Evolutionary conservation across 164 flowering plant genomes (phyloP).

Genomic region (Aristolochia contorta): DNA sequence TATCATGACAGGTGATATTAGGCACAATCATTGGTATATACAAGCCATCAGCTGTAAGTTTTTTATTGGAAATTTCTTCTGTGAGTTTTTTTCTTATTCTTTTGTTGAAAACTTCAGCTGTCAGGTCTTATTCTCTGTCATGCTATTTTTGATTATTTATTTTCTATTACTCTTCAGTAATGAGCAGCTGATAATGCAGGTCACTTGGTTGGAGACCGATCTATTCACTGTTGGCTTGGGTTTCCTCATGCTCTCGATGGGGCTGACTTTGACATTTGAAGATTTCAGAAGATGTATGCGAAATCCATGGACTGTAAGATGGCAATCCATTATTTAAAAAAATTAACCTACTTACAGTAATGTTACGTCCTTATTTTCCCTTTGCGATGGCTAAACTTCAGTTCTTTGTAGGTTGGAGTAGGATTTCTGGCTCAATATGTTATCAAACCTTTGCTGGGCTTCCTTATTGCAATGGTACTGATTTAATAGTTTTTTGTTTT

Average conservation of each 20-base stretch:
- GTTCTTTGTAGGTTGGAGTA: slow-evolving; percentile 75
- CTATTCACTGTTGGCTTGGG: slow-evolving; percentile 90
- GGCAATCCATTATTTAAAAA: background rate
- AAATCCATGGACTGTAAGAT: slow-evolving; percentile 97
- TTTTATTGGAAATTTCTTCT: slow-evolving; percentile 3
- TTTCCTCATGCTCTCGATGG: slow-evolving; percentile 99
- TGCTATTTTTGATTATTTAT: background rate
- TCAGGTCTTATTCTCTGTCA: background rate
- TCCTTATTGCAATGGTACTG: slow-evolving; percentile 81
- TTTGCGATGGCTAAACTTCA: background rate
- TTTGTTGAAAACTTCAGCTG: background rate
- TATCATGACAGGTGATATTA: slow-evolving; percentile 58
- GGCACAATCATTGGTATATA: slow-evolving; percentile 85
- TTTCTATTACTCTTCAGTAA: background rate
- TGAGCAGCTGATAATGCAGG: slow-evolving; percentile 35
- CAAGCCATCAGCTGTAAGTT: slow-evolving; percentile 77
- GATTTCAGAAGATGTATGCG: slow-evolving; percentile 87
- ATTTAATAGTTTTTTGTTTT: background rate
- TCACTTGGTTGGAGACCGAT: slow-evolving; percentile 93
- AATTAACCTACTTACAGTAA: background rate
- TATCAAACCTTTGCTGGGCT: slow-evolving; percentile 86
- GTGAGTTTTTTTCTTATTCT: background rate
- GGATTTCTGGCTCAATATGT: slow-evolving; percentile 94
- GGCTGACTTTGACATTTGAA: slow-evolving; percentile 90
- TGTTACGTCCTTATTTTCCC: background rate